A percentile compares a stretch with the other conserved stretches of the same genome.
phyloP scores from a whole-genome alignment of 768 basidiomycete genomes.

The Leccinum subgranulosum region DNA sequence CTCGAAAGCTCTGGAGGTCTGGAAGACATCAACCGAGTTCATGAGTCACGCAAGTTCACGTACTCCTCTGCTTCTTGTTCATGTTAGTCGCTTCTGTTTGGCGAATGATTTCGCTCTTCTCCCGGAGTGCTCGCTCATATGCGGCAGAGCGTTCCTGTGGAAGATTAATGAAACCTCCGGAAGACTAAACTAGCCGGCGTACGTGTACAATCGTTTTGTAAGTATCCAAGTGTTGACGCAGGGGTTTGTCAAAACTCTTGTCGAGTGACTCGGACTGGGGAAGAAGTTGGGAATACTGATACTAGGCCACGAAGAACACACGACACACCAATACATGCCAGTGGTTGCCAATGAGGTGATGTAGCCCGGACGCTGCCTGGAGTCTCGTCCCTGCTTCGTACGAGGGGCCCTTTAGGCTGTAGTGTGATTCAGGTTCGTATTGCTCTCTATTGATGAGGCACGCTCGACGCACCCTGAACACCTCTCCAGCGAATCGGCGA shows the following conservation, averaged over 20 bases:
- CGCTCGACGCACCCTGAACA: conserved; percentile 66
- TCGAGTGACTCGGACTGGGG: conserved; percentile 78
- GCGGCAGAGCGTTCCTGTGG: conserved; percentile 76
- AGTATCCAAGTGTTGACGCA: conserved; percentile 78
- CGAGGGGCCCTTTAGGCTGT: conserved; percentile 71
- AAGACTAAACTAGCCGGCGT: conserved; percentile 18
- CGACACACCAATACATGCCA: conserved; percentile 82
- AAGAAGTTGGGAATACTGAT: conserved; percentile 4
- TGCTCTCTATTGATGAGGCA: not conserved
- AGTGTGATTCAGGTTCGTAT: not conserved
- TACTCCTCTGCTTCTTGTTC: conserved; percentile 84
- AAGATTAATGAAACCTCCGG: conserved; percentile 3
- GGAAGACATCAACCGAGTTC: conserved; percentile 9
- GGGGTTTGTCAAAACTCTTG: conserved; percentile 84
- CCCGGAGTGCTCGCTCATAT: conserved; percentile 79
- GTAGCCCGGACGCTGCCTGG: conserved; percentile 83
- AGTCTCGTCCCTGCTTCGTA: conserved; percentile 80
- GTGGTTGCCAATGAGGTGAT: conserved; percentile 89
- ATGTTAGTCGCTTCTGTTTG: conserved; percentile 83
- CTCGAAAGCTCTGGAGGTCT: conserved; percentile 89
- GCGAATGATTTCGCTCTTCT: conserved; percentile 81
- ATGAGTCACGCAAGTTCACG: conserved; percentile 26
- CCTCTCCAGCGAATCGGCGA: conserved; percentile 83
- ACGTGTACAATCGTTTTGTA: conserved; percentile 76
- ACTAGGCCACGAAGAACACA: conserved; percentile 5